phyloP scores from a whole-genome alignment of 1,284 basidiomycete species.

The Ustilago cynodontis region DNA sequence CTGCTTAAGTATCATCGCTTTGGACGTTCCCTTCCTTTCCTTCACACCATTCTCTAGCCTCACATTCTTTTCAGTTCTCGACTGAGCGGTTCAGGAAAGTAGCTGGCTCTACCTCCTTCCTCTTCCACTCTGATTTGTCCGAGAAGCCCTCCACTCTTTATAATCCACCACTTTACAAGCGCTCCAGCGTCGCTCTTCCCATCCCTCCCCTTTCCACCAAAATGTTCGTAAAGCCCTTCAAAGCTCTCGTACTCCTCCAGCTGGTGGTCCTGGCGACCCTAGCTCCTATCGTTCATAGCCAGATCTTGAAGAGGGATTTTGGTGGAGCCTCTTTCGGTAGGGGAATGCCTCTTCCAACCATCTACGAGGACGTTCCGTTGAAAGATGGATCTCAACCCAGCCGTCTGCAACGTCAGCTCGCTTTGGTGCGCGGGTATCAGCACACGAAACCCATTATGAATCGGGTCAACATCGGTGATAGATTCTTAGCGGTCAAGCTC shows the following conservation, averaged over 20 bases:
- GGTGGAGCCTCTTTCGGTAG: too few species aligned
- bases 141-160: neutral
- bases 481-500: constrained; percentile 2
- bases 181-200: neutral
- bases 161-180: neutral
- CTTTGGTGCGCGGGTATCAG: too few species aligned
- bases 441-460: neutral
- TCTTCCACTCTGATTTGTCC: neutral
- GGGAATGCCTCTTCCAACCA: too few species aligned
- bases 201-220: constrained; percentile 1
- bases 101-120: neutral
- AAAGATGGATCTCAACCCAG: too few species aligned
- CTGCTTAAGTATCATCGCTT: neutral
- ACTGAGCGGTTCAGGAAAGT: neutral
- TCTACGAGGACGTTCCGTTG: too few species aligned
- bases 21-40: too few species aligned
- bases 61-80: neutral
- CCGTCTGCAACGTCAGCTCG: too few species aligned
- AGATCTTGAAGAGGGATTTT: neutral
- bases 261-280: constrained; percentile 1
- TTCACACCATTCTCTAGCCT: too few species aligned
- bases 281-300: neutral
- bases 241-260: neutral
- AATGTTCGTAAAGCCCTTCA: neutral
- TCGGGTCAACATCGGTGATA: neutral